These are phyloP conservation scores for Candida montana DNA, from an alignment of 805 yeast genomes.

Conservation along the genomic window DNA sequence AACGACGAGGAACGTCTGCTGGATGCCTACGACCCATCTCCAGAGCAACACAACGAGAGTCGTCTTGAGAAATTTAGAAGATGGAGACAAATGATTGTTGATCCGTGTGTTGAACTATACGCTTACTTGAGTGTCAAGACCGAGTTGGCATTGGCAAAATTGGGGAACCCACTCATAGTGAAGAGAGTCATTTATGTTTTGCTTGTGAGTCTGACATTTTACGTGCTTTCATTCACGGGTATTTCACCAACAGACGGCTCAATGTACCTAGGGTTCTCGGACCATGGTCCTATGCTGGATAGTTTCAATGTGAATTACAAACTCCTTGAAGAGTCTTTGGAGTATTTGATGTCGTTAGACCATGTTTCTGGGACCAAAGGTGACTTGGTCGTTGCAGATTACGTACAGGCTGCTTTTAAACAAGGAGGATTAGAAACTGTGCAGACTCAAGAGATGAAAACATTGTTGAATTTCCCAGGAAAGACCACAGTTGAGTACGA, in stretches of 20 bases:
- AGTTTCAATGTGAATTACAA: slow-evolving; percentile 51
- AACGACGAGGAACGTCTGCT: slow-evolving; percentile 1
- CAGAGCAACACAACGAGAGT: not conserved
- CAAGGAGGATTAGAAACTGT: slow-evolving; percentile 51
- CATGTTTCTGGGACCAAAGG: slow-evolving; percentile 88
- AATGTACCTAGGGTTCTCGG: slow-evolving; percentile 48
- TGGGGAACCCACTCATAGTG: slow-evolving; percentile 86
- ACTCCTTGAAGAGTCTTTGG: slow-evolving; percentile 22
- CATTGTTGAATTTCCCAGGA: slow-evolving; percentile 65
- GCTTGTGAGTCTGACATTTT: slow-evolving; percentile 53
- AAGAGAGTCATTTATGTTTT: slow-evolving; percentile 71
- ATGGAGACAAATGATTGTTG: slow-evolving; percentile 30
- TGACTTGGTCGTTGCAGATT: slow-evolving; percentile 65
- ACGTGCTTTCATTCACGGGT: slow-evolving; percentile 54
- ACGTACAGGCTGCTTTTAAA: slow-evolving; percentile 52
- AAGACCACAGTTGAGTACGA: slow-evolving; percentile 23
- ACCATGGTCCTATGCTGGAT: slow-evolving; percentile 45
- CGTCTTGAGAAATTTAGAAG: slow-evolving; percentile 3
- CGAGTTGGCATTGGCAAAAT: slow-evolving; percentile 52
- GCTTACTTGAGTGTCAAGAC: slow-evolving; percentile 32
- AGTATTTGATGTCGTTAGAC: slow-evolving; percentile 39
- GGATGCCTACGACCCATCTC: slow-evolving; percentile 2
- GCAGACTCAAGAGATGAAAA: slow-evolving; percentile 45
- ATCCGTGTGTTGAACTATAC: slow-evolving; percentile 41
- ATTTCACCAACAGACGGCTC: slow-evolving; percentile 39